Percentiles rank a stretch among this genome's conserved stretches.
phyloP scores from a whole-genome alignment of 768 basidiomycete species.

The Paxillus involutus region DNA sequence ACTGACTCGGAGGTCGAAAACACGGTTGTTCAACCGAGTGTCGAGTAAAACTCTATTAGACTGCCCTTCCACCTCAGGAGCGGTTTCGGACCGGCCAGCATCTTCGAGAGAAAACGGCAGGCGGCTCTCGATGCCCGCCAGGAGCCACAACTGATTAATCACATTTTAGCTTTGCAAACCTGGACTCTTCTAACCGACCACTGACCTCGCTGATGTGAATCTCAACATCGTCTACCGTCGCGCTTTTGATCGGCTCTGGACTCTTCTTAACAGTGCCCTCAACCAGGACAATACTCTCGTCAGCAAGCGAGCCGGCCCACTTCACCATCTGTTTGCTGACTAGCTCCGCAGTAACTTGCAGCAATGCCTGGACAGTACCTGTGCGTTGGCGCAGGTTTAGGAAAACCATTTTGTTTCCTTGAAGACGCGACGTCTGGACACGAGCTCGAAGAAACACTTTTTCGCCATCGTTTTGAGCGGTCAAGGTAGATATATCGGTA shows the following conservation, averaged over 20 bases:
- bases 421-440: constrained; percentile 86
- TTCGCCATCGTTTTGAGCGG: constrained; percentile 62
- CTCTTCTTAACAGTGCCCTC: constrained; percentile 81
- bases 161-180: not conserved
- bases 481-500: constrained; percentile 64
- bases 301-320: constrained; percentile 75
- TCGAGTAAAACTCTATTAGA: constrained; percentile 85
- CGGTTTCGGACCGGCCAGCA: constrained; percentile 80
- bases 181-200: not conserved
- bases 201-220: constrained; percentile 79
- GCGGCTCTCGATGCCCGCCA: constrained; percentile 75
- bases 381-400: constrained; percentile 87
- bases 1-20: constrained; percentile 88
- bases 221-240: constrained; percentile 84
- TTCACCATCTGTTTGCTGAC: constrained; percentile 98
- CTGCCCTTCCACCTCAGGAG: constrained; percentile 59
- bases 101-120: constrained; percentile 94
- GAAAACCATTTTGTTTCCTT: constrained; percentile 96
- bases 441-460: constrained; percentile 84
- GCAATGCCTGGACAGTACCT: constrained; percentile 83
- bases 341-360: constrained; percentile 66
- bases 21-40: constrained; percentile 91
- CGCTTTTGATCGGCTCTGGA: constrained; percentile 87
- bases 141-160: constrained; percentile 64
- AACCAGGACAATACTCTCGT: constrained; percentile 90